Evolutionary conservation across 2,329 filamentous ascomycete genomes (phyloP), one percentile per base, ranked within the genome.

Genomic region (Aspergillus latus): DNA sequence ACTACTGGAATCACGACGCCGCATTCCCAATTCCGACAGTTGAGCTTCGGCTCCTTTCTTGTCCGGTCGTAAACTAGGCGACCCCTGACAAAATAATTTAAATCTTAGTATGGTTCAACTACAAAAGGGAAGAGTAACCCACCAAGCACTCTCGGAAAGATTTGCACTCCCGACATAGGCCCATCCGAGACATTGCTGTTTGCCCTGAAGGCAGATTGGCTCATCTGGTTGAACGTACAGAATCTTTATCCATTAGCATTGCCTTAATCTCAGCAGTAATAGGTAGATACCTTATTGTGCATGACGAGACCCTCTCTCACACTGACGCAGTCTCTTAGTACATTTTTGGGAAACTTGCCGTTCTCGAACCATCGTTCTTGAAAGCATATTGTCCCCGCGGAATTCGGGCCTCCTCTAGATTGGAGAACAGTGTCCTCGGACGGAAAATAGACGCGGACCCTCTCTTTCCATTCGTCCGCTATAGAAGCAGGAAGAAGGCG

Each of bases 11-110:
- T 71, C 26, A 97, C 65, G 1, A 99, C 89, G 36, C 94, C 94
- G 68, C 92, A 96, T 75, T 97, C 94, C 92, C 93, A 97, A 72
- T 97, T 99, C 53, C 89, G 86, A 72, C 89, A 92, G 60, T 83
- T 92, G 60, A 97, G 80, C 72, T 91, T 96, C 10, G 85, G 83
- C 59, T 83, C 74, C 59, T 87, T 87, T 2, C 84, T 88, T 6
- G 71, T 74, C 63, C 82, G 85, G 65, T 95, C 88, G 66, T 86
- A 86, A 52, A 87, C 84, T 30, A 96, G 74, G 46, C 86, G 86
- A 21, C 93, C 94, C 93, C 88, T 90, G 60, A 30, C 52, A 8
- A 48, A 10, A 32, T 30, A 42, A 48, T 43, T 32, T 21, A n/a
- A 47, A n/a, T 7, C 43, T 13, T 46, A 36, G 7, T 30, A 40